phyloP scores from a whole-genome alignment of 139 green algal species.

The Desmodesmus armatus region DNA sequence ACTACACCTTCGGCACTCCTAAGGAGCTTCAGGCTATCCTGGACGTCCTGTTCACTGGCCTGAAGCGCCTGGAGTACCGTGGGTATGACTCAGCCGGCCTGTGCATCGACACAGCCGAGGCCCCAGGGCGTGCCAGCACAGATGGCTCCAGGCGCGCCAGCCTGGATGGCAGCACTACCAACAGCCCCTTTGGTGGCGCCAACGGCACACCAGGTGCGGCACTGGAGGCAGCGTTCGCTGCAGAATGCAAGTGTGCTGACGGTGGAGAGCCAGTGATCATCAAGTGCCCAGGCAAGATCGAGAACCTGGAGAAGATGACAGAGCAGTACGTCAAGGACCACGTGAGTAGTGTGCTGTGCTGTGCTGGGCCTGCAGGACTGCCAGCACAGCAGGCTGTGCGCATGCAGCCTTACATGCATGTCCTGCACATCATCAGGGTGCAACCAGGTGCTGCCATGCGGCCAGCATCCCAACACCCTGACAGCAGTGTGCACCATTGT shows the following conservation, averaged over 20 bases:
- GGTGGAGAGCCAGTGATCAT: constrained; percentile 48
- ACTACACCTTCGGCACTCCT: constrained; percentile 87
- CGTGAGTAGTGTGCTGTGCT: too few relatives aligned
- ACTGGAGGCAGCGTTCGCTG: background rate
- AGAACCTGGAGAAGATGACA: constrained; percentile 76
- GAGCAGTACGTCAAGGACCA: constrained; percentile 47
- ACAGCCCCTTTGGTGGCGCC: background rate
- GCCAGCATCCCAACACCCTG: too few relatives aligned
- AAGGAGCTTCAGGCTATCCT: constrained; percentile 80
- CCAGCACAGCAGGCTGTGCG: too few relatives aligned
- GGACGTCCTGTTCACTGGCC: constrained; percentile 88
- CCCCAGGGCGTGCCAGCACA: constrained; percentile 26
- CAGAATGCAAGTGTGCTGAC: background rate
- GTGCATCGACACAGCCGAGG: constrained; percentile 79
- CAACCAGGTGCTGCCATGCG: too few relatives aligned
- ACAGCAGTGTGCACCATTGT: too few relatives aligned
- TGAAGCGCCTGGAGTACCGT: constrained; percentile 96
- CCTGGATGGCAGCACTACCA: constrained; percentile 17
- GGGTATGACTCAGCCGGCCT: constrained; percentile 97
- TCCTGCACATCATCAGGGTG: too few relatives aligned
- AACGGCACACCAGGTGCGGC: constrained; percentile 8
- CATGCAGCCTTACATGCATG: too few relatives aligned
- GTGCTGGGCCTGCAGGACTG: too few relatives aligned
- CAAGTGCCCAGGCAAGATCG: constrained; percentile 93
- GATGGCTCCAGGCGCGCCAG: constrained; percentile 42